Conservation (phyloP, 2,329 filamentous ascomycete species). For the Aspergillus brunneoviolaceus region DNA sequence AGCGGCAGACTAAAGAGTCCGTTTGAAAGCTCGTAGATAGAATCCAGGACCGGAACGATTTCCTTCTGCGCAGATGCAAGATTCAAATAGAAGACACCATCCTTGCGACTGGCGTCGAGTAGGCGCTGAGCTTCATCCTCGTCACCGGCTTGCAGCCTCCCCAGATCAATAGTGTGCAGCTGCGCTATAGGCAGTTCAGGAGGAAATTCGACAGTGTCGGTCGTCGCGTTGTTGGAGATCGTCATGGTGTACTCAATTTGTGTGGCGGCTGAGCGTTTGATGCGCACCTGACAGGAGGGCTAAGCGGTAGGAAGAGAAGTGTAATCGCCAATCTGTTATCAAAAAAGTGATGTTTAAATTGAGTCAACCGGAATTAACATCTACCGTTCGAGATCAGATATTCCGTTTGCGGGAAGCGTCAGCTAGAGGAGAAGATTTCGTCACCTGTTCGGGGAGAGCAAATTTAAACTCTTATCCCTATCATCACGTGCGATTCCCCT, state of each 20-base stretch:
- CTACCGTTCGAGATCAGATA: too few species aligned
- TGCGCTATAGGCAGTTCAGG: not conserved
- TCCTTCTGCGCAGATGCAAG: not conserved
- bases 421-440: too few species aligned
- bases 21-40: not conserved
- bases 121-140: not conserved
- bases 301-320: too few species aligned
- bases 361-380: too few species aligned
- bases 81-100: not conserved
- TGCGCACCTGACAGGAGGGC: too few species aligned
- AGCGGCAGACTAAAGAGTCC: not conserved
- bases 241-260: not conserved
- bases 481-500: not conserved
- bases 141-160: not conserved
- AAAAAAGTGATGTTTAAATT: too few species aligned
- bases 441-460: too few species aligned
- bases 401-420: too few species aligned
- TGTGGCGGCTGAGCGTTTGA: too few species aligned
- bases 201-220: not conserved
- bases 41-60: not conserved
- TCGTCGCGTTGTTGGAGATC: not conserved
- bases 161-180: not conserved
- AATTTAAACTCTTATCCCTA: not conserved
- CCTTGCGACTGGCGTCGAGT: not conserved
- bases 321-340: too few species aligned